Evolutionary conservation across 805 yeast species (phyloP), one percentile per base, ranked within the genome.

Genomic region (Saccharomyces jurei): DNA sequence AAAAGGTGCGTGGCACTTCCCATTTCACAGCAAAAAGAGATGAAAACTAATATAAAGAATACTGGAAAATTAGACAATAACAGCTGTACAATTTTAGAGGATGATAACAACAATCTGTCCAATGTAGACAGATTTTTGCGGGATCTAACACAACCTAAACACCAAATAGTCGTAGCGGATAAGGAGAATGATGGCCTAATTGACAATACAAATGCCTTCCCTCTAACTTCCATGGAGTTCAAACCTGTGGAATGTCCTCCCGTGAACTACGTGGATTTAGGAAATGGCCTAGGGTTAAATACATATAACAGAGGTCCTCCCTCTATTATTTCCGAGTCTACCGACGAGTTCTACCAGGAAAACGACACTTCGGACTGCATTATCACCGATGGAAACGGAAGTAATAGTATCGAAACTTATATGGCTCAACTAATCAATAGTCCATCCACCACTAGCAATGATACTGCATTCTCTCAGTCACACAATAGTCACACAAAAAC

Each of bases 261-360:
- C 2, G 56, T 56, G 21, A 63, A 63, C n/a, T 61, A 60, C 50
- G 63, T 67, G 4, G 71, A 69, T 54, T 53, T 71, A 17, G 72
- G 72, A 6, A 67, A 69, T 54, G 73, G 73, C 22, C 63, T 71
- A 44, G 74, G 69, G 4, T 50, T 74, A 17, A 69, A 70, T 41
- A 57, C 68, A 3, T 70, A 71, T 30, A 66, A 61, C 56, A 66
- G 69, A 50, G 68, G 71, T 3, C 76, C 77, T 1, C 77, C 78
- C 3, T 71, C 77, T 3, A 58, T 74, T 25, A 64, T 69, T 10
- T 66, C 74, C 22, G 68, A 63, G 48, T 68, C 72, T 14, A 67
- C 66, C 50, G 71, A 64, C n/a, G 73, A 61, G 27, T 63, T 41
- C 27, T 58, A 59, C 3, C 63, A 54, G 17, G 55, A 26, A 65